Percentiles rank a stretch among this genome's conserved stretches.
Evolutionary conservation across 78 protist species (phyloP).

Genomic region (Dictyostelium citrinum): DNA sequence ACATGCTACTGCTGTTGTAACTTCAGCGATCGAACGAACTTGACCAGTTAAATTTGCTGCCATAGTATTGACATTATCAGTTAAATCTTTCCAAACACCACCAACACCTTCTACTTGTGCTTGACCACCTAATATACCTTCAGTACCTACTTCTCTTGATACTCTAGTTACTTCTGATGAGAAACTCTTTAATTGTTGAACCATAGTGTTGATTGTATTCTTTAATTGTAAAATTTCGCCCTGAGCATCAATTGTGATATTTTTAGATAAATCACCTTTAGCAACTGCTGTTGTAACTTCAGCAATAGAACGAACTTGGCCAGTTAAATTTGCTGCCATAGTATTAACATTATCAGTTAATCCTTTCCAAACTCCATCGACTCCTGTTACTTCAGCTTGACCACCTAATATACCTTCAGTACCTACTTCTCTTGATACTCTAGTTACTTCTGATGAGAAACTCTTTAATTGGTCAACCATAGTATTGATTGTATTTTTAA

Average conservation of each 20-base stretch:
- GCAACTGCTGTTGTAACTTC: conserved; percentile 67
- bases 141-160: conserved; percentile 62
- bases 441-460: conserved; percentile 74
- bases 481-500: conserved; percentile 76
- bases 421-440: conserved; percentile 58
- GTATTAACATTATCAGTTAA: conserved; percentile 61
- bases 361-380: conserved; percentile 48
- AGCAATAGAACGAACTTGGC: conserved; percentile 61
- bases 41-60: conserved; percentile 42
- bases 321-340: conserved; percentile 65
- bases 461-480: conserved; percentile 77
- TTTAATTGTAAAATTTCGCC: conserved; percentile 58
- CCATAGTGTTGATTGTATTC: conserved; percentile 56
- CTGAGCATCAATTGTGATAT: background rate
- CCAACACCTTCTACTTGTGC: conserved; percentile 43
- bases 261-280: conserved; percentile 40
- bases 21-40: conserved; percentile 49
- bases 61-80: conserved; percentile 65
- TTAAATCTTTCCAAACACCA: conserved; percentile 55
- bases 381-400: conserved; percentile 65
- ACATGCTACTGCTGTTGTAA: conserved; percentile 28
- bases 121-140: conserved; percentile 72
- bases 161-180: conserved; percentile 62
- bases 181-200: conserved; percentile 40
- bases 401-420: conserved; percentile 76